A percentile compares a stretch with the other conserved stretches of the same genome.
These are phyloP conservation scores for Haplosporangium gracile DNA, from an alignment of 192 early-diverging fungal genomes.

Conservation along the genomic window DNA sequence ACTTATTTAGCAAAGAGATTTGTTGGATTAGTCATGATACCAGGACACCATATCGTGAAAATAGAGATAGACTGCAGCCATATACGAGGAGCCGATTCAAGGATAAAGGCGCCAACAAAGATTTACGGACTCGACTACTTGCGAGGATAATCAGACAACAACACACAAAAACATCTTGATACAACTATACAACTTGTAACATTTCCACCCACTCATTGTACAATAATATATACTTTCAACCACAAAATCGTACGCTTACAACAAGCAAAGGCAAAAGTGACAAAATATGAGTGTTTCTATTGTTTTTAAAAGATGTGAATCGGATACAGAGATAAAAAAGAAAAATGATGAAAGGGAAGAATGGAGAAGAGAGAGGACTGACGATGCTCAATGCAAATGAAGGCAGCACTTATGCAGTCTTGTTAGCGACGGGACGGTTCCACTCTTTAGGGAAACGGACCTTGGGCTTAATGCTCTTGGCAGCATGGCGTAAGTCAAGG, in stretches of 20 bases:
- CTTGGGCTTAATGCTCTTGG: constrained; percentile 57
- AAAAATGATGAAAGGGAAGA: background rate
- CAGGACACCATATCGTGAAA: constrained; percentile 77
- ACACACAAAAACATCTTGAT: background rate
- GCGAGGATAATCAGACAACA: constrained; percentile 8
- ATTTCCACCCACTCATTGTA: background rate
- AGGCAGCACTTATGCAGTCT: background rate
- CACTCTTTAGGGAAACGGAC: constrained; percentile 75
- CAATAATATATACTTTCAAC: background rate
- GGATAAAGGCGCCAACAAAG: constrained; percentile 13
- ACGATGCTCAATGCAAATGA: background rate
- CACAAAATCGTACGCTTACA: too few species aligned
- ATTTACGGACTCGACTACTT: constrained; percentile 27
- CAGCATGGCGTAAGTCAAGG: constrained; percentile 68
- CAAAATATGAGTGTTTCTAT: background rate
- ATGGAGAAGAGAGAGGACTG: background rate
- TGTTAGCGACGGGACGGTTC: constrained; percentile 59
- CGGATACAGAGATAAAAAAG: background rate
- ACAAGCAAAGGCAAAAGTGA: background rate
- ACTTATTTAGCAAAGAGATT: constrained; percentile 47
- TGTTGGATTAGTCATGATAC: constrained; percentile 84
- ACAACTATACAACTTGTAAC: background rate
- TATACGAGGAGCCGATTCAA: constrained; percentile 28
- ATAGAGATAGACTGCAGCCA: constrained; percentile 67
- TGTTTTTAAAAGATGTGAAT: background rate